Evolutionary conservation across 2,329 filamentous ascomycete species (phyloP), one percentile per base, ranked within the genome.

Genomic region (Cytospora chrysosperma): DNA sequence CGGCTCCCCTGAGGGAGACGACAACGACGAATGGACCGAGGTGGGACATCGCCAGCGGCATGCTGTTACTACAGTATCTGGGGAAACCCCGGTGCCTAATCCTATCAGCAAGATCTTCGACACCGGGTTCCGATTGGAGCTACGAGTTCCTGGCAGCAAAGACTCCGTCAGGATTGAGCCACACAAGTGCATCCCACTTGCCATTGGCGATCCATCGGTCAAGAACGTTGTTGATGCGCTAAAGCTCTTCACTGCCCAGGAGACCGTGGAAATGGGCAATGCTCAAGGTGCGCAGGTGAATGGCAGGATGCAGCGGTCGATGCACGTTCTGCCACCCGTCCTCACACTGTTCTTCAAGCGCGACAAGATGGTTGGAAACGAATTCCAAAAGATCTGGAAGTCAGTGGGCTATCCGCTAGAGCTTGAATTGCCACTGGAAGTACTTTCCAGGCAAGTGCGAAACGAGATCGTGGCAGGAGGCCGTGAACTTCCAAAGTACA

Each of bases 51-150:
- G 94, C 77, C 95, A 98, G 73, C 94, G 92, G 70, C 79, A 93
- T 17, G 88, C 93, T 1, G 83, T 96, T 54, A 97, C 93, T 10
- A 89, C 93, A 64, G 92, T 92, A 3, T 95, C 93, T 3, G 94
- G 94, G 3, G 83, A 85, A 26, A 84, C 88, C 27, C 82, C 85
- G 56, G 81, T 84, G 5, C 88, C 90, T 56, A 96, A 93, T 2
- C 95, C 95, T 0, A 85, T 99, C 63, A 96, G 91, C 27, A 95
- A 92, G 74, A 96, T 99, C 50, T 99, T 99, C 73, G 93, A 93
- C 61, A 95, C 95, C 13, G 89, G 94, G 70, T 82, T 97, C 43
- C 86, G 95, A 63, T 97, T 94, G 0, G 95, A 97, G 74, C 85
- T 98, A 65, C 88, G 89, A 61, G 91, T 96, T 1, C 89, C 92